Base-by-base conservation (phyloP, 805 yeast species). In the Ogataea paraovalis region DNA sequence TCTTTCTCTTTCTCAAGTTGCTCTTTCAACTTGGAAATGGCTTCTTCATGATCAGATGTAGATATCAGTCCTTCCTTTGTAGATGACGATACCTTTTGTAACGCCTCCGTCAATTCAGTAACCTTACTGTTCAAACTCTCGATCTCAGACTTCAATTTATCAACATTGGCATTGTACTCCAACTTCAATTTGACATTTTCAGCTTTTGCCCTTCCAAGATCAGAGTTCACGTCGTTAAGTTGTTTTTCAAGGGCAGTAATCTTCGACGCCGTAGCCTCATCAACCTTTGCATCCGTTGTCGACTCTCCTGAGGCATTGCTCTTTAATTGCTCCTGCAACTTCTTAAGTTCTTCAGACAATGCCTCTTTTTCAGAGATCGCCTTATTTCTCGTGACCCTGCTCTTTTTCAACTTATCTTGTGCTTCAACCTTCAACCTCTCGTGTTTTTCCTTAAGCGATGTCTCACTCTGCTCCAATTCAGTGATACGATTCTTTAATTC, bases 391-490 rank as follows among this genome's bases (percentile, higher is more conserved):
- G 60, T 61, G 12, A 42, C 55, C 37, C 58, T 58, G 28, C 59
- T 48, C 41, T 58, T 55, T 46, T 58, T 64, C 55, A 64, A 51
- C 43, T 62, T 65, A 19, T 61, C 64, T 48, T 61, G 65, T 12
- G 64, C 60, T 44, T 66, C 62, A 2, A 52, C 52, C 44, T 62
- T 65, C 44, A 68, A 54, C 43, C 62, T 64, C 20, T 61, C 62
- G 42, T 61, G 55, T 28, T 55, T 57, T 30, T 53, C 57, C 41
- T 55, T 53, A 38, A 58, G 42, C 42, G 49, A 46, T 20, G 49
- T 43, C 42, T 56, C 52, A 28, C 50, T 43, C 4, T 37, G 42
- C 33, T 55, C 50, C 41, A 58, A 47, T 5, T 43, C 56, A 19
- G 46, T 48, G 4, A 58, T 28, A 40, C 54, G 52, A n/a, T 21